Conservation (phyloP, 495 filamentous ascomycete genomes). For the Chaetomium fimeti region DNA sequence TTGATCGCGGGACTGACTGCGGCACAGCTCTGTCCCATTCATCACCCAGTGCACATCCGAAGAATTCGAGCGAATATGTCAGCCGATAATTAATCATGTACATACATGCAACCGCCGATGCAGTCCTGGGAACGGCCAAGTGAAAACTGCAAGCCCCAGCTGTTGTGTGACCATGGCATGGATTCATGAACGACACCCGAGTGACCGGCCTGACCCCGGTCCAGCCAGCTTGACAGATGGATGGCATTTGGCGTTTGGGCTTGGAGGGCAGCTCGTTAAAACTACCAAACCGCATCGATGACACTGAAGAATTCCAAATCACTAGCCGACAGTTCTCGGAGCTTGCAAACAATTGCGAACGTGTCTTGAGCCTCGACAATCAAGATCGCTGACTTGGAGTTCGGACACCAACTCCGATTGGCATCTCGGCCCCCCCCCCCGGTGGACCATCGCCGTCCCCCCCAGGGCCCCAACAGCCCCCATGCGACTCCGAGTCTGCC, state of each 20-base stretch:
- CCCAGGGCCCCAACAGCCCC: background rate
- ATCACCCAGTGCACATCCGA: too few relatives aligned
- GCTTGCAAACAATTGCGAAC: background rate
- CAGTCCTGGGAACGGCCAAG: too few relatives aligned
- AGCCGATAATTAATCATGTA: too few relatives aligned
- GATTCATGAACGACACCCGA: too few relatives aligned
- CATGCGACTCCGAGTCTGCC: slow-evolving; percentile 5
- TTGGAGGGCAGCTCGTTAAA: background rate
- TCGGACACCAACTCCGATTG: slow-evolving; percentile 12
- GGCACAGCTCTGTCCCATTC: background rate
- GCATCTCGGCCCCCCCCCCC: background rate
- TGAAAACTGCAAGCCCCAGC: too few relatives aligned
- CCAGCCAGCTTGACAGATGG: too few relatives aligned
- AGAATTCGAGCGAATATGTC: too few relatives aligned
- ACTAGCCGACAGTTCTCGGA: background rate
- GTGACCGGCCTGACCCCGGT: too few relatives aligned
- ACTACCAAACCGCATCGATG: too few relatives aligned
- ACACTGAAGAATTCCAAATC: background rate
- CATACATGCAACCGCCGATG: too few relatives aligned
- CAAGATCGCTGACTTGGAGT: background rate
- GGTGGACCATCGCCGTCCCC: background rate
- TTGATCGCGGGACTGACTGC: background rate
- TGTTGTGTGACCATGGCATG: too few relatives aligned
- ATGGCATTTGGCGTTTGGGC: background rate
- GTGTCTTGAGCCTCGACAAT: background rate